A percentile compares a stretch with the other conserved stretches of the same genome.
phyloP scores from a whole-genome alignment of 208 protist genomes.

The Leishmania aethiopica region DNA sequence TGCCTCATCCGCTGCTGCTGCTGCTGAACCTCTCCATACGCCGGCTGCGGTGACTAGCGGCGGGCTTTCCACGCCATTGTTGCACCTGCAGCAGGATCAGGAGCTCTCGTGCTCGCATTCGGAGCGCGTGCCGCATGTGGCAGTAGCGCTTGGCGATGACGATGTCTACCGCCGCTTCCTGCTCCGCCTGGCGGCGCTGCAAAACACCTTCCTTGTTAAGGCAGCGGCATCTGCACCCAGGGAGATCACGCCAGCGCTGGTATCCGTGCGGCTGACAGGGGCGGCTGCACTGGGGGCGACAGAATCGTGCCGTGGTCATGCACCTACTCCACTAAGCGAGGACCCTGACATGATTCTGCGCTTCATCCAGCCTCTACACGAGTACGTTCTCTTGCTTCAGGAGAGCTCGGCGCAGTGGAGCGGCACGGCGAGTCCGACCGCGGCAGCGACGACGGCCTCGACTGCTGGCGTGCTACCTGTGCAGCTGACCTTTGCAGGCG shows the following conservation, averaged over 20 bases:
- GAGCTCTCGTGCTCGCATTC: background rate
- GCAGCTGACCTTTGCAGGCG: constrained; percentile 49
- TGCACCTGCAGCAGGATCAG: background rate
- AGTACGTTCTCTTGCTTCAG: constrained; percentile 36
- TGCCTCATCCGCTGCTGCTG: background rate
- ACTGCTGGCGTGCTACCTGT: constrained; percentile 6
- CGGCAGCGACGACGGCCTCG: background rate
- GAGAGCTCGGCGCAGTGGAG: constrained; percentile 4
- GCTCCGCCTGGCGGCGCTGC: constrained; percentile 39
- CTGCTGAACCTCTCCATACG: background rate
- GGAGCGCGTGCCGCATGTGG: constrained; percentile 10
- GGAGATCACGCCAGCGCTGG: background rate
- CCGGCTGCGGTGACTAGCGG: background rate
- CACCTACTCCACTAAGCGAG: background rate
- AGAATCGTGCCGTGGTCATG: background rate
- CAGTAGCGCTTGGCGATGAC: constrained; percentile 46
- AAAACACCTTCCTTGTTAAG: background rate
- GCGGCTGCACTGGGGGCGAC: background rate
- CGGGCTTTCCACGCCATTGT: background rate
- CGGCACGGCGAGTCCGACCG: background rate
- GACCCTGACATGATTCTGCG: constrained; percentile 32
- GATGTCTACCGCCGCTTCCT: constrained; percentile 59
- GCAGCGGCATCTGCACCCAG: background rate
- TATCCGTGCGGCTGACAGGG: constrained; percentile 12
- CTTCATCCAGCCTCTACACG: constrained; percentile 42